Evolutionary conservation across 148 eudicot species (phyloP), one percentile per base, ranked within the genome.

Genomic region (Fagopyrum tataricum): DNA sequence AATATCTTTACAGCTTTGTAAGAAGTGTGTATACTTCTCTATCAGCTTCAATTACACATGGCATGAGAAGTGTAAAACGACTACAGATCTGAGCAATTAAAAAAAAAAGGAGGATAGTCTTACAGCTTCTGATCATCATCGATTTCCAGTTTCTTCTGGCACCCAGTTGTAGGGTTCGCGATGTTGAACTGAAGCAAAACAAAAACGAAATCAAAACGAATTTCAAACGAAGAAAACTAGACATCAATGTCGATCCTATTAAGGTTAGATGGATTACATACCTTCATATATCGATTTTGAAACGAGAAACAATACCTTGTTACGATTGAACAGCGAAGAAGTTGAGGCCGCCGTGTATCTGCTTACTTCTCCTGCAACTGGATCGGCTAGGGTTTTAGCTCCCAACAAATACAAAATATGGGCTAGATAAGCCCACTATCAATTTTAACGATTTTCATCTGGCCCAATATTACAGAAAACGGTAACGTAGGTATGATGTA

Each of bases 111-210:
- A 52, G 49, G 2, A 46, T 46, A 56, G 46, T 62, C 88, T 77
- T 20, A 90, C 95, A 89, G 97, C 64, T 91, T 91, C 77, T 78
- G 97, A 53, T 91, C 97, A 76, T 91, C 97, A 40, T 91, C 97
- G 40, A 91, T 91, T 76, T 91, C 97, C 72, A 91, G 86, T 88
- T 91, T 91, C 85, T 87, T 91, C 84, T 91, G 97, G 87, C 97
- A 91, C 70, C 97, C 97, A 66, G 97, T 91, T 0, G 97, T 91
- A 52, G 96, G 96, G 82, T 88, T 85, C 0, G 96, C 96, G 52
- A 91, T 87, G 77, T 91, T 91, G 89, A 88, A 88, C 96, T 91
- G 74, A 72, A 76, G 48, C 47, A 44, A 44, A 44, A 44, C 7
- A 44, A 44, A 44, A 44, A 44, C 47, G 21, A 4, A 47, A 66